Percentiles rank a stretch among this genome's conserved stretches.
Conservation (phyloP, 2,329 filamentous ascomycete genomes). For the Ramularia endophylla region DNA sequence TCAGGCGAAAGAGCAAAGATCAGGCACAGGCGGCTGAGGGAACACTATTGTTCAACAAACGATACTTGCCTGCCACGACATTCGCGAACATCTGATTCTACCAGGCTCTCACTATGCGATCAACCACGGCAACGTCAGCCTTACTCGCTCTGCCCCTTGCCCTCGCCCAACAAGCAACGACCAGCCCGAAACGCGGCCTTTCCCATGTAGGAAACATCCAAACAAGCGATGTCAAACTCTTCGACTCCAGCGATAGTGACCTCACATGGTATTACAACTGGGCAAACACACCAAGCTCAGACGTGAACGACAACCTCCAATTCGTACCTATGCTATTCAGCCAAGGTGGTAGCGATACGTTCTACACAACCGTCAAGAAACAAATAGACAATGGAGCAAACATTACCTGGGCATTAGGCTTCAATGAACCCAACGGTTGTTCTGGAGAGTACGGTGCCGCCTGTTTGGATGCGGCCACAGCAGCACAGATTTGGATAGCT, state of each 20-base stretch:
- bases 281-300: conserved; percentile 42
- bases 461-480: conserved; percentile 52
- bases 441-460: conserved; percentile 52
- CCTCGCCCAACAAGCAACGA: conserved; percentile 12
- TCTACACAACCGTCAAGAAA: conserved; percentile 53
- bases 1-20: too few species aligned
- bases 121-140: conserved; percentile 2
- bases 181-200: conserved; percentile 64
- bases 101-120: conserved; percentile 12
- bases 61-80: too few species aligned
- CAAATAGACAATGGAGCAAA: conserved; percentile 51
- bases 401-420: conserved; percentile 63
- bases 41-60: too few species aligned
- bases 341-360: conserved; percentile 48
- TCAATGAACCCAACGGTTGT: conserved; percentile 71
- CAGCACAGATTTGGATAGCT: conserved; percentile 63
- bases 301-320: conserved; percentile 49
- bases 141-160: conserved; percentile 9
- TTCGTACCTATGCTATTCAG: conserved; percentile 83
- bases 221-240: conserved; percentile 59
- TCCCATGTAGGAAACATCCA: conserved; percentile 57
- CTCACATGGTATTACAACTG: conserved; percentile 89
- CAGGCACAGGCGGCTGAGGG: too few species aligned
- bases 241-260: conserved; percentile 51
- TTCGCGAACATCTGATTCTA: too few species aligned